These are phyloP conservation scores for Begonia fuchsioides DNA, from an alignment of 306 rosid genomes.

Conservation along the genomic window DNA sequence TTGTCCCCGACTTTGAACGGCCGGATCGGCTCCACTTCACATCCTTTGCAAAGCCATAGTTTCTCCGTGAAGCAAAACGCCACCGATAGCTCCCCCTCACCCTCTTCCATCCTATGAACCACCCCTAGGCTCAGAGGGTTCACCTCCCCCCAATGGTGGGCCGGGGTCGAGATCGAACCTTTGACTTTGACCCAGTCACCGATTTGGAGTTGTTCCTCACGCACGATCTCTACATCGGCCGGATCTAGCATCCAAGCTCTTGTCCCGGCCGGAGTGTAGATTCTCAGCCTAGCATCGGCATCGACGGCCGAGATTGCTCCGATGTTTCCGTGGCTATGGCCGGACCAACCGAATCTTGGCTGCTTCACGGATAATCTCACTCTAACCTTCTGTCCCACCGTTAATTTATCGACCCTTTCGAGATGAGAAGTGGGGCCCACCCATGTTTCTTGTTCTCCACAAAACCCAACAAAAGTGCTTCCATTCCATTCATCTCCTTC, in stretches of 20 bases:
- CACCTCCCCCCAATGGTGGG: conserved; percentile 98
- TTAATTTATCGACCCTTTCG: conserved; percentile 43
- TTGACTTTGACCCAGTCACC: conserved; percentile 90
- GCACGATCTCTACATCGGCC: conserved; percentile 66
- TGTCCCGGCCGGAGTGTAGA: conserved; percentile 83
- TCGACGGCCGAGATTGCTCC: conserved; percentile 78
- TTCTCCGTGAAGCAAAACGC: conserved; percentile 73
- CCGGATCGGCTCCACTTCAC: conserved; percentile 63
- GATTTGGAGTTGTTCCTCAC: conserved; percentile 61
- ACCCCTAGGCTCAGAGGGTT: conserved; percentile 73
- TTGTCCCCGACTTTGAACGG: conserved; percentile 73
- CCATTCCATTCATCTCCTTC: conserved; percentile 70
- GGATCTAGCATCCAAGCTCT: conserved; percentile 96
- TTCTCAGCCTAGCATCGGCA: conserved; percentile 87
- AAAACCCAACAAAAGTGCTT: conserved; percentile 60
- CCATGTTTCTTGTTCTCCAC: conserved; percentile 97
- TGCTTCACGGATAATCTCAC: conserved; percentile 57
- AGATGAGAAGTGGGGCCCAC: conserved; percentile 67
- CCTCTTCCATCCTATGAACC: conserved; percentile 81
- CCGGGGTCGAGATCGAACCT: conserved; percentile 64
- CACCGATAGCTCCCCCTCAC: conserved; percentile 68
- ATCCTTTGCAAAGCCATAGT: conserved; percentile 83
- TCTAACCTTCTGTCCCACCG: conserved; percentile 72
- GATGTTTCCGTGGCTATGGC: conserved; percentile 61
- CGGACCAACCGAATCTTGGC: conserved; percentile 95